These are phyloP conservation scores for Fusarium tuaranense DNA, from an alignment of 2,329 filamentous ascomycete species.

Conservation along the genomic window DNA sequence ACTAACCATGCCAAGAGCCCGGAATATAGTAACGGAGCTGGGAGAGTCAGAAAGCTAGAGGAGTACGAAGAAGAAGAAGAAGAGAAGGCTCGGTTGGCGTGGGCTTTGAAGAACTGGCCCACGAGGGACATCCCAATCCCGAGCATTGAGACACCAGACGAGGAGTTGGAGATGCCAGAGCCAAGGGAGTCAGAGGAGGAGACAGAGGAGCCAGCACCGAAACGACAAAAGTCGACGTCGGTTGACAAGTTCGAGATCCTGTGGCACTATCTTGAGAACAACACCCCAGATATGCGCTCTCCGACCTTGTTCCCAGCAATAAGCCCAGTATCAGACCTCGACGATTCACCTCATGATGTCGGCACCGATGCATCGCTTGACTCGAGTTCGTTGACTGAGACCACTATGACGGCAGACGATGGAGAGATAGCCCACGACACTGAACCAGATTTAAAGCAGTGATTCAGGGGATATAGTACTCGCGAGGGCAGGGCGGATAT, in stretches of 20 bases:
- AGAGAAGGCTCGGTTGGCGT: not conserved
- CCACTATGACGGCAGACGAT: not conserved
- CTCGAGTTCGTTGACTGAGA: not conserved
- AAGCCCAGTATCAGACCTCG: not conserved
- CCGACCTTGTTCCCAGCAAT: not conserved
- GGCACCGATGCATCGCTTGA: not conserved
- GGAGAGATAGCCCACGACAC: too few species aligned
- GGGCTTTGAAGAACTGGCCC: constrained; percentile 11
- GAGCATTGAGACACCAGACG: constrained; percentile 10
- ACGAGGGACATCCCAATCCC: constrained; percentile 12
- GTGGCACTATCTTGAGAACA: not conserved
- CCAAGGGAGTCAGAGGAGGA: not conserved
- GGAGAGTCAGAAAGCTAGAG: not conserved
- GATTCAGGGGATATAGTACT: not conserved
- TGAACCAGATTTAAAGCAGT: not conserved
- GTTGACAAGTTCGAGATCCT: not conserved
- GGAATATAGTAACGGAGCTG: too few species aligned
- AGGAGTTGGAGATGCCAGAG: not conserved
- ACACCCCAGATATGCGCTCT: not conserved
- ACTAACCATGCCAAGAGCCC: not conserved
- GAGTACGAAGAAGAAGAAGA: not conserved
- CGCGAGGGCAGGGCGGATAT: not conserved
- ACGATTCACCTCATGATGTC: not conserved
- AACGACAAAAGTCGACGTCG: not conserved
- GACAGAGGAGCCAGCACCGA: not conserved